Evolutionary conservation across 495 filamentous ascomycete genomes (phyloP).

Genomic region (Usnea hakonensis): DNA sequence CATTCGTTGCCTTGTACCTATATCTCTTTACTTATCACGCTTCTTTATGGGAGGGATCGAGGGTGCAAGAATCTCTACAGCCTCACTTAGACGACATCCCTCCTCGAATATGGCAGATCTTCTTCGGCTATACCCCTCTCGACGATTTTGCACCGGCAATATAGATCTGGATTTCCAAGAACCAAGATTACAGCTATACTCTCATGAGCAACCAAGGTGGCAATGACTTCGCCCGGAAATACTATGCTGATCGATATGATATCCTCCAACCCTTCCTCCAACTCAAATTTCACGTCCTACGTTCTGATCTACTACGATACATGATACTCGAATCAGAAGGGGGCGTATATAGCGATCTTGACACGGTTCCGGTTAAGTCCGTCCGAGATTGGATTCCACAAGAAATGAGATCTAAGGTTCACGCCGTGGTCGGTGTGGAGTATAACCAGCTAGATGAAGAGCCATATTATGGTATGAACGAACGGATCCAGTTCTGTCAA

Average conservation of each 20-base stretch:
- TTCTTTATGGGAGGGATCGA: not conserved
- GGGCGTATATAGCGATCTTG: constrained; percentile 51
- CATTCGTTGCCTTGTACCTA: not conserved
- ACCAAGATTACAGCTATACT: constrained; percentile 26
- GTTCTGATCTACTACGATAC: constrained; percentile 51
- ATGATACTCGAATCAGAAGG: constrained; percentile 50
- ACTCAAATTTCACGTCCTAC: constrained; percentile 39
- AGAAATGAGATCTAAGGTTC: constrained; percentile 32
- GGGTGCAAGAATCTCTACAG: not conserved
- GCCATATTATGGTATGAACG: not conserved
- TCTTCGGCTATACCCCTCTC: constrained; percentile 22
- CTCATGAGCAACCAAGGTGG: constrained; percentile 27
- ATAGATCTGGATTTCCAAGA: constrained; percentile 24
- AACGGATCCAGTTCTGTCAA: constrained; percentile 16
- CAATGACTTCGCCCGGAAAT: constrained; percentile 26
- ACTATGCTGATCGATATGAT: constrained; percentile 28
- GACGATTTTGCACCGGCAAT: constrained; percentile 16
- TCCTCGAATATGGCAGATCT: constrained; percentile 32
- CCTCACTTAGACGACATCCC: constrained; percentile 14
- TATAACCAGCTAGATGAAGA: constrained; percentile 25
- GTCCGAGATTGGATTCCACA: constrained; percentile 44
- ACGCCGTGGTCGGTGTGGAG: constrained; percentile 38
- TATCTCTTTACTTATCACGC: not conserved
- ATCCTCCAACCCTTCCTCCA: constrained; percentile 35
- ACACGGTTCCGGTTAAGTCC: constrained; percentile 43